phyloP scores from a whole-genome alignment of 805 yeast species.

The Candida alai region DNA sequence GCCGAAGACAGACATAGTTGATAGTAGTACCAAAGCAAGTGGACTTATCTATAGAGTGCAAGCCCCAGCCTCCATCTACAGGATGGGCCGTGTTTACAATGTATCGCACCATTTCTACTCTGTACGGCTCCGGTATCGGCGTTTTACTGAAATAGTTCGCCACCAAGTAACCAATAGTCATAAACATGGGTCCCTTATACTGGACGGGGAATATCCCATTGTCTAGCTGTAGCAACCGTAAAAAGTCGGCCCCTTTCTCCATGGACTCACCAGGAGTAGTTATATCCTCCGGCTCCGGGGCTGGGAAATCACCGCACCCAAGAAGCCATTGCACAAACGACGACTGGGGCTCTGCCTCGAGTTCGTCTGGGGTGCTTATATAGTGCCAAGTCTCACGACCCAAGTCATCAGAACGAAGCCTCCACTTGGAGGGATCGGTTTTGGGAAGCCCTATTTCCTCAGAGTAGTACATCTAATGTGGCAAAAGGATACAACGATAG shows the following conservation, averaged over 20 bases:
- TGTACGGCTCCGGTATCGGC: conserved; percentile 62
- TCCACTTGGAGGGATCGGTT: conserved; percentile 75
- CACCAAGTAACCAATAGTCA: conserved; percentile 85
- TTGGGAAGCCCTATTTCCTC: conserved; percentile 63
- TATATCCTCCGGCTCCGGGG: conserved; percentile 38
- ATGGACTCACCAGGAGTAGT: conserved; percentile 58
- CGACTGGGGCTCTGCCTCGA: conserved; percentile 46
- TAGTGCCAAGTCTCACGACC: conserved; percentile 87
- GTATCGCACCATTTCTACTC: conserved; percentile 74
- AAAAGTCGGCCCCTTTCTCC: conserved; percentile 68
- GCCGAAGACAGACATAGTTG: conserved; percentile 76
- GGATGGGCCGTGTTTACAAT: conserved; percentile 92
- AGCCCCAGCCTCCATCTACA: conserved; percentile 99
- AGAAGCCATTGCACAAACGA: conserved; percentile 54
- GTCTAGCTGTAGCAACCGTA: conserved; percentile 66
- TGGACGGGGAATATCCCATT: conserved; percentile 90
- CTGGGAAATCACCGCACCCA: conserved; percentile 32
- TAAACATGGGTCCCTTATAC: conserved; percentile 97
- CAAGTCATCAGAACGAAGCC: conserved; percentile 60
- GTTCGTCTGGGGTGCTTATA: conserved; percentile 33
- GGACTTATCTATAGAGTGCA: conserved; percentile 86
- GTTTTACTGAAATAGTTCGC: conserved; percentile 67
- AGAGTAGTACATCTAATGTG: conserved; percentile 56
- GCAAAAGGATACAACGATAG: too few species aligned
- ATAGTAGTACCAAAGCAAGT: conserved; percentile 94